phyloP scores from a whole-genome alignment of 2,329 filamentous ascomycete species.

The Verticillium alfalfae region DNA sequence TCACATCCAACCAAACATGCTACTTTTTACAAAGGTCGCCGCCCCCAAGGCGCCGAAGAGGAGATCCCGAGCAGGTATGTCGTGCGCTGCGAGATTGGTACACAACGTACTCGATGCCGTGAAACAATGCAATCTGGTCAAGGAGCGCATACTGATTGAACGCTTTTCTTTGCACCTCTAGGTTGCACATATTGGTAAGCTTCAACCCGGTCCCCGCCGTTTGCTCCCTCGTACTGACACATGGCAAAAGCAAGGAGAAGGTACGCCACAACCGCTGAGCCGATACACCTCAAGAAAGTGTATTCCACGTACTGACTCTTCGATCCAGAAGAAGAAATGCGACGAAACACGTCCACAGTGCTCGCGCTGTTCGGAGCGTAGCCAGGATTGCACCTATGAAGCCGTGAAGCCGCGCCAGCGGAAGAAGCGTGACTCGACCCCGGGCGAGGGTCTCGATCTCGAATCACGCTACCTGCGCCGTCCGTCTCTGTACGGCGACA shows the following conservation, averaged over 20 bases:
- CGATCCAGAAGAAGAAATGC: conserved; percentile 50
- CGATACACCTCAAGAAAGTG: background rate
- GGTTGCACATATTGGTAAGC: conserved; percentile 49
- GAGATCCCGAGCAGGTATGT: conserved; percentile 54
- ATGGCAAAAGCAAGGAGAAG: conserved; percentile 44
- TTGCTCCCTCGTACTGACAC: conserved; percentile 2
- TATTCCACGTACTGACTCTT: background rate
- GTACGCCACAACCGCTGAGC: conserved; percentile 21
- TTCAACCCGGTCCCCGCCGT: background rate
- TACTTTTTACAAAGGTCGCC: conserved; percentile 53
- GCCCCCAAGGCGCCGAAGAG: conserved; percentile 53
- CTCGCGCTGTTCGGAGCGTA: conserved; percentile 43
- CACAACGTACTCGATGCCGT: background rate
- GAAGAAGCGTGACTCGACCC: conserved; percentile 22
- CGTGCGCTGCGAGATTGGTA: background rate
- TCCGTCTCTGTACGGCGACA: background rate
- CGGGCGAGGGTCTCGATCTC: conserved; percentile 4
- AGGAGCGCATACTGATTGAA: conserved; percentile 15
- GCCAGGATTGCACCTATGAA: conserved; percentile 45
- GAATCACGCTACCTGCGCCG: background rate
- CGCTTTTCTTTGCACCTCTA: conserved; percentile 17
- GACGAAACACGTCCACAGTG: conserved; percentile 47
- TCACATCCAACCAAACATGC: conserved; percentile 31
- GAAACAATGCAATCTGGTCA: conserved; percentile 1
- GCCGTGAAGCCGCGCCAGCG: conserved; percentile 34